Conservation (phyloP, 768 basidiomycete genomes). For the Thelephora ganbajun region DNA sequence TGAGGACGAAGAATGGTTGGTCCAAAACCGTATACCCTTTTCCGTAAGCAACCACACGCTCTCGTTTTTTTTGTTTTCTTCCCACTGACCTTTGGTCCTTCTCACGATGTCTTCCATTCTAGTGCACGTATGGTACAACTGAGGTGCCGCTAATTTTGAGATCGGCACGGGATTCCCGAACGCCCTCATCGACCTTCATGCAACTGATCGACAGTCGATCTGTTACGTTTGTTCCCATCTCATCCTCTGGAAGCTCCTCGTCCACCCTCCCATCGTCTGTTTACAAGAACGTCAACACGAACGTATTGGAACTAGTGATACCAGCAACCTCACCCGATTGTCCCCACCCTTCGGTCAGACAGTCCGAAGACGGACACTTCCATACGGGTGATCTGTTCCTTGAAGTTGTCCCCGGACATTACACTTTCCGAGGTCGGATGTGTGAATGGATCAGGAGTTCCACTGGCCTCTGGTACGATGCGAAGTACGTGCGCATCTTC, state of each 20-base stretch:
- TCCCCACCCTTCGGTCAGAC: constrained; percentile 39
- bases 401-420: constrained; percentile 39
- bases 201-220: constrained; percentile 12
- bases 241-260: constrained; percentile 29
- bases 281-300: constrained; percentile 36
- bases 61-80: constrained; percentile 12
- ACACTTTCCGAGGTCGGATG: constrained; percentile 50
- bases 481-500: constrained; percentile 21
- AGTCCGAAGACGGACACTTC: constrained; percentile 43
- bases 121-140: constrained; percentile 68
- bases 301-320: constrained; percentile 51
- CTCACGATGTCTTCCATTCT: constrained; percentile 1
- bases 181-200: constrained; percentile 6
- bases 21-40: constrained; percentile 42
- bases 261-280: constrained; percentile 20
- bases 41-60: constrained; percentile 29
- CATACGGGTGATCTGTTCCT: constrained; percentile 69
- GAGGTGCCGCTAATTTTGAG: constrained; percentile 56
- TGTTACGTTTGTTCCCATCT: constrained; percentile 26
- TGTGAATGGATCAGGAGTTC: constrained; percentile 76
- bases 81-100: constrained; percentile 8
- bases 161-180: constrained; percentile 29
- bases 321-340: constrained; percentile 50
- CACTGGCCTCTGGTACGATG: constrained; percentile 58
- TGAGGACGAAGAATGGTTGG: constrained; percentile 60